Conservation (phyloP, 2,329 filamentous ascomycete genomes). For the Colletotrichum euphorbiae region DNA sequence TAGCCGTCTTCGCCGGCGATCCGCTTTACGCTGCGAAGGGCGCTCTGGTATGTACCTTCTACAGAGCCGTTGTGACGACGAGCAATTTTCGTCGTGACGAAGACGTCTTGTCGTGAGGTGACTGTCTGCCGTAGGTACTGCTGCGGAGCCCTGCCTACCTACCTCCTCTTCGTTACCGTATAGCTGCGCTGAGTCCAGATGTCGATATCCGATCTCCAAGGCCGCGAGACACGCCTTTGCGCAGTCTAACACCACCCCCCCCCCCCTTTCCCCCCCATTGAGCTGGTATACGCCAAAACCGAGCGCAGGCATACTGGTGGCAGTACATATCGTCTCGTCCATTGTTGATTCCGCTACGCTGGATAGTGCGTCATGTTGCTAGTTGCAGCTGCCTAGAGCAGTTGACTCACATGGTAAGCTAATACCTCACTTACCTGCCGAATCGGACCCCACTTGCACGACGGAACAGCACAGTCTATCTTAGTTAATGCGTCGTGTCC, state of each 20-base stretch:
- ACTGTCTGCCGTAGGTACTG: conserved; percentile 47
- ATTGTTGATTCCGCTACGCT: neutral
- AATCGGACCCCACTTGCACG: neutral
- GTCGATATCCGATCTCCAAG: conserved; percentile 68
- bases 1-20: conserved; percentile 69
- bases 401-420: too few species aligned
- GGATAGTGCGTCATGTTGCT: neutral
- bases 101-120: conserved; percentile 64
- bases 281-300: conserved; percentile 80
- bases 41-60: conserved; percentile 69
- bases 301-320: conserved; percentile 67
- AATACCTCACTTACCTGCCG: too few species aligned
- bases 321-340: conserved; percentile 34
- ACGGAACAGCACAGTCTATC: too few species aligned
- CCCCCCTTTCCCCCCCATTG: conserved; percentile 56
- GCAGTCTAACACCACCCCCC: too few species aligned
- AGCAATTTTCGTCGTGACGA: conserved; percentile 78
- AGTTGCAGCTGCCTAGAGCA: neutral
- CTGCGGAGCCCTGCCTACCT: conserved; percentile 74
- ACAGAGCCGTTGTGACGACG: conserved; percentile 60
- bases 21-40: conserved; percentile 72
- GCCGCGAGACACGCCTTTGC: conserved; percentile 69
- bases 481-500: neutral
- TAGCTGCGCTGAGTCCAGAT: conserved; percentile 71
- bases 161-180: conserved; percentile 78